Percentiles rank a stretch among this genome's conserved stretches.
Conservation (phyloP, 768 basidiomycete genomes). For the Leccinum disarticulatum region DNA sequence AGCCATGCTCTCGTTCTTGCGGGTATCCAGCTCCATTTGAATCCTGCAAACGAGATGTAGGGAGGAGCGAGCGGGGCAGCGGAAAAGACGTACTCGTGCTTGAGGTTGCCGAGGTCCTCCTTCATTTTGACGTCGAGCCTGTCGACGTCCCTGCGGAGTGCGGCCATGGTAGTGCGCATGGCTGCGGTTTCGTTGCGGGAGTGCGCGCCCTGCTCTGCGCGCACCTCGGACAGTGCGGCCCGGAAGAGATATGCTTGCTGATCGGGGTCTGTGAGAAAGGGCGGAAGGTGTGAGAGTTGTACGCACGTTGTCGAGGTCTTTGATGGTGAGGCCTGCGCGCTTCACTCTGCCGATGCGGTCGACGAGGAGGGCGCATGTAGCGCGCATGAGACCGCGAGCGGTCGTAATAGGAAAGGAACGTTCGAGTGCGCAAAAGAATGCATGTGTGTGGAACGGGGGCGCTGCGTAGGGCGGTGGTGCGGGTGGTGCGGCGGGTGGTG, state of each 20-base stretch:
- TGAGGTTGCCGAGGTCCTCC: conserved; percentile 83
- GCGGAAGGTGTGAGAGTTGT: background rate
- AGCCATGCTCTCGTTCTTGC: conserved; percentile 86
- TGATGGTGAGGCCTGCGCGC: conserved; percentile 66
- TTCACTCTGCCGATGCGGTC: conserved; percentile 72
- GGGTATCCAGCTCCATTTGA: conserved; percentile 93
- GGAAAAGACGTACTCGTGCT: conserved; percentile 76
- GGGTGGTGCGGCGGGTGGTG: conserved; percentile 4
- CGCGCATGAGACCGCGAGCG: conserved; percentile 80
- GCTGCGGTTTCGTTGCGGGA: conserved; percentile 82
- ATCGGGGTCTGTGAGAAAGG: background rate
- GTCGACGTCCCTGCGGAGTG: conserved; percentile 85
- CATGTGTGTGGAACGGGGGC: conserved; percentile 83
- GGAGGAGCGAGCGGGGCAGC: background rate
- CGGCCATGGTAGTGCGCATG: conserved; percentile 73
- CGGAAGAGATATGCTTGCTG: conserved; percentile 96
- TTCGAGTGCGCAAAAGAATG: conserved; percentile 70
- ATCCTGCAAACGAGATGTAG: conserved; percentile 50
- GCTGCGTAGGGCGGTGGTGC: conserved; percentile 44
- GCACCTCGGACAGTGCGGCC: conserved; percentile 87
- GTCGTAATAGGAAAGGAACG: conserved; percentile 71
- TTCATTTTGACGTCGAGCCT: conserved; percentile 86
- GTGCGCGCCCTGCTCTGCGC: conserved; percentile 79
- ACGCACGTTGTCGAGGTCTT: conserved; percentile 82
- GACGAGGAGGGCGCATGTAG: conserved; percentile 75